Evolutionary conservation across 768 basidiomycete species (phyloP), one percentile per base, ranked within the genome.

Genomic region (Podaxis mareebaensis): DNA sequence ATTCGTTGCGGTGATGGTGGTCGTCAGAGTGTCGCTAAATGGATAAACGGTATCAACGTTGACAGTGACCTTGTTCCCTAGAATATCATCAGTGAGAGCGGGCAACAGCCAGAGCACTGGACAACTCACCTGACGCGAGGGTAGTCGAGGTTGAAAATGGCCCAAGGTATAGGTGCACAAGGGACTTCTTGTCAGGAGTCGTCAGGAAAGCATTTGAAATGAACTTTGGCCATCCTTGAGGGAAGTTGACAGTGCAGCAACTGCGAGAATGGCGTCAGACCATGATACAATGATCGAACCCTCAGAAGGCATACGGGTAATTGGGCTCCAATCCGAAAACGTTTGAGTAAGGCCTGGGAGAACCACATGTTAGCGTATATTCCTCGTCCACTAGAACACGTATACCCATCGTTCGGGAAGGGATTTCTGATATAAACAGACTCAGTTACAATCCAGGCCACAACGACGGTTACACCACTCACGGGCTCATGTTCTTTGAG

Each of bases 201-300:
- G 76, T 78, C 13, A 85, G 70, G 68, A 85, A 85, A 4, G 83
- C 76, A 68, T 82, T 83, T 22, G 79, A 75, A 59, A 84, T 76
- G 68, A 84, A 84, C 64, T 84, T 85, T 1, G 83, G 83, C 79
- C 80, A 83, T 30, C 81, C 82, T 68, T 85, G 83, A 24, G 83
- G 83, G 62, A 80, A 78, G 63, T 84, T 83, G 55, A 84, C 83
- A 1, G 82, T 83, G 71, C 83, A 83, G 64, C 82, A 83, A 0
- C 79, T 80, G 46, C 17, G 26, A 57, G 52, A 20, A 24, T 44
- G 38, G 13, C 24, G 20, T 24, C 20, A 28, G 26, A 40, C 22
- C 26, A 17, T 11, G 24, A n/a, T 15, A 11, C 38, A 20, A 20
- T 3, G 8, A 3, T 24, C 10, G 17, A 40, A 2, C 26, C n/a